Evolutionary conservation across 1,139 yeast genomes (phyloP).

Genomic region (Hansenula anomala): DNA sequence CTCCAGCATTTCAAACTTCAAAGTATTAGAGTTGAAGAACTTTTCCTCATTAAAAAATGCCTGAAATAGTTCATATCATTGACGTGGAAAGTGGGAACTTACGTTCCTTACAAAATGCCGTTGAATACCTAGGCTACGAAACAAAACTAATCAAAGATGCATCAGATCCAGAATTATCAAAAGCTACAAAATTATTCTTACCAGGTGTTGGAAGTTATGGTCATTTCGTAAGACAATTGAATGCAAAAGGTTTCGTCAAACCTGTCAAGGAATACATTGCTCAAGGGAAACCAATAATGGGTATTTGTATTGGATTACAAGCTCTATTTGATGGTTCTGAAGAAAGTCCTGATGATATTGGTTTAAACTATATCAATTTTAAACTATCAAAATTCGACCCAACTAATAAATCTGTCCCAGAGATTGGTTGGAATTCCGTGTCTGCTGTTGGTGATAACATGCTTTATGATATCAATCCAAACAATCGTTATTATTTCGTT

Average conservation of each 20-base stretch:
- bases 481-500: constrained; percentile 82
- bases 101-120: constrained; percentile 84
- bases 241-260: constrained; percentile 52
- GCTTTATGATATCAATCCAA: constrained; percentile 60
- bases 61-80: constrained; percentile 58
- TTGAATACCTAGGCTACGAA: constrained; percentile 67
- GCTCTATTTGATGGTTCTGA: constrained; percentile 70
- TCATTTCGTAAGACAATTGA: constrained; percentile 75
- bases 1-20: too few relatives aligned
- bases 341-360: constrained; percentile 62
- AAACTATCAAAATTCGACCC: constrained; percentile 55
- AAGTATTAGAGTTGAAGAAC: too few relatives aligned
- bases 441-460: constrained; percentile 22
- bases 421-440: constrained; percentile 87
- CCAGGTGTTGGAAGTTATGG: constrained; percentile 99
- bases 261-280: constrained; percentile 64
- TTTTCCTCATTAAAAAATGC: constrained; percentile 14
- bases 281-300: constrained; percentile 84
- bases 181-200: constrained; percentile 55
- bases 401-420: constrained; percentile 80
- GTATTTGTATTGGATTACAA: constrained; percentile 95
- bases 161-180: constrained; percentile 36
- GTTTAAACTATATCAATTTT: constrained; percentile 49
- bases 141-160: constrained; percentile 46
- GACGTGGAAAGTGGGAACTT: constrained; percentile 96